Evolutionary conservation across 768 basidiomycete species (phyloP), one percentile per base, ranked within the genome.

Genomic region (Xerocomellus dryophilus): DNA sequence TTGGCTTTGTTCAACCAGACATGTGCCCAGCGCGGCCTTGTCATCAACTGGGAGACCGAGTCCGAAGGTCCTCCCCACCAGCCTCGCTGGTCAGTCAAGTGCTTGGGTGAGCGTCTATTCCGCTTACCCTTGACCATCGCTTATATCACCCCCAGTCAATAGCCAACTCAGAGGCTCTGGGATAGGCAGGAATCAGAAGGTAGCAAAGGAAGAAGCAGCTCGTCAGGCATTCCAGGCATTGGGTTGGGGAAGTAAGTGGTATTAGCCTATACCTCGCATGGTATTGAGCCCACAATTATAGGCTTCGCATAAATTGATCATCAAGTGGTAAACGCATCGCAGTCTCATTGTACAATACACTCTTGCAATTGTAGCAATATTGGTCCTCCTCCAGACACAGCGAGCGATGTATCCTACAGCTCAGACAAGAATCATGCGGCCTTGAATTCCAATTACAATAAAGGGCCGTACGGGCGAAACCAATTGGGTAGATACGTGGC

Each of bases 161-260:
- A 75, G 70, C 2, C 61, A 70, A n/a, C 74, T 77, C 57, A 75
- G 61, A 56, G 85, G 84, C 21, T 47, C 64, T 4, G 85, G 83
- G 0, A 57, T 45, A 4, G 85, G 80, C 20, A 81, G 79, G 54
- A 86, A 75, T 52, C 83, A 85, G 66, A 87, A 86, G 58, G 43
- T 69, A n/a, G 85, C 85, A 8, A 86, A 85, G 58, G 83, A 86
- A 69, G 80, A 82, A 56, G 85, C 85, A n/a, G 84, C 83, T 31
- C 77, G 78, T 36, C 72, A 78, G 50, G 84, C 85, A 43, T 83
- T 76, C 70, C 62, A 63, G 11, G 53, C 70, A 3, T 73, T 85
- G 76, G 78, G 80, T 49, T 85, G 83, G 82, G 75, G 74, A 62
- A 64, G 64, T 66, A 50, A 60, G 63, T 7, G 17, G n/a, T 36